Percentiles rank a stretch among this genome's conserved stretches.
Conservation (phyloP, 2,329 filamentous ascomycete species). For the Akanthomyces dipterigenus region DNA sequence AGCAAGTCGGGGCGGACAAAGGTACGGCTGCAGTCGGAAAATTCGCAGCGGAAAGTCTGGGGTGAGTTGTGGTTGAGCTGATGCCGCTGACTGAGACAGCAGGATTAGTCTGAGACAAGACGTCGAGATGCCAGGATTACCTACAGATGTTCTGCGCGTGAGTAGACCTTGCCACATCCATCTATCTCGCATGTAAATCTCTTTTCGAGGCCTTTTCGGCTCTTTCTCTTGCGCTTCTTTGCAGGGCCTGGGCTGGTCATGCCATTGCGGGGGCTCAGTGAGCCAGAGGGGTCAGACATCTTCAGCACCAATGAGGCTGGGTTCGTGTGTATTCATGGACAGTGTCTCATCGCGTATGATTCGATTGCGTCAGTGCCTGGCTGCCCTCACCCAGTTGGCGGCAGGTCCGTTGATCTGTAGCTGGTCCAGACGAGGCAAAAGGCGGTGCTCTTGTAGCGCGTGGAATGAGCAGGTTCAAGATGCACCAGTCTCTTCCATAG, state of each 20-base stretch:
- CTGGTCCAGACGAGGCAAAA: background rate
- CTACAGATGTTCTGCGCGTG: constrained; percentile 89
- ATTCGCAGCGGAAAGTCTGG: constrained; percentile 90
- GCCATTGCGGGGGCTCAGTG: constrained; percentile 42
- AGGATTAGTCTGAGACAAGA: constrained; percentile 14
- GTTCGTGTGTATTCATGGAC: background rate
- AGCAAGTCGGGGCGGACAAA: constrained; percentile 94
- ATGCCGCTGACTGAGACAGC: constrained; percentile 61
- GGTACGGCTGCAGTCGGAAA: constrained; percentile 78
- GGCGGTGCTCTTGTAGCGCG: background rate
- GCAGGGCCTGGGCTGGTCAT: background rate
- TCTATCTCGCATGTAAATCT: constrained; percentile 78
- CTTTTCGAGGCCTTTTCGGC: constrained; percentile 73
- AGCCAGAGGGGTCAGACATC: constrained; percentile 44
- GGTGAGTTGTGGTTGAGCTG: constrained; percentile 95
- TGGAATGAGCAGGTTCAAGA: background rate
- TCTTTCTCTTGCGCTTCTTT: constrained; percentile 53
- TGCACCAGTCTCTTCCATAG: background rate
- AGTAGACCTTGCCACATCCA: constrained; percentile 93
- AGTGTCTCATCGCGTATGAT: background rate
- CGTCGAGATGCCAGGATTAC: constrained; percentile 23
- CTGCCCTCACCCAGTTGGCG: background rate
- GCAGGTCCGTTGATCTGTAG: background rate
- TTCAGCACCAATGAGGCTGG: constrained; percentile 27
- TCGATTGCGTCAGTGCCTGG: background rate